Evolutionary conservation across 2,329 filamentous ascomycete genomes (phyloP), one percentile per base, ranked within the genome.

Genomic region (Trichoderma sp.): DNA sequence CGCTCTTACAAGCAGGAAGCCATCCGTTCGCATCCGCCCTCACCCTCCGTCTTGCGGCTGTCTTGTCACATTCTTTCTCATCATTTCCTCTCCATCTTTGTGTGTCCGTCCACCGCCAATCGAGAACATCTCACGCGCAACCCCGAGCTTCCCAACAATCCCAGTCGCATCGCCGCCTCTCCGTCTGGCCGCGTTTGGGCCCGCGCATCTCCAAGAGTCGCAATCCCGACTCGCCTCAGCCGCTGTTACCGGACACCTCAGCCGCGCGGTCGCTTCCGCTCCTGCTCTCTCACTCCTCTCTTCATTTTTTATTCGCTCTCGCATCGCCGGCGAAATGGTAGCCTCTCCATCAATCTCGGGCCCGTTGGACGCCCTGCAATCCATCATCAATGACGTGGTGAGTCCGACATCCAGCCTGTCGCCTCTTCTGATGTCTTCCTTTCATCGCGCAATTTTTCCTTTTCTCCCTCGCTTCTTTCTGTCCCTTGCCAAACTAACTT

Each of bases 321-420:
- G 41, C 9, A 43, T 48, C 19, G 19, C 41, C 39, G 34, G 28
- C 56, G 19, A 26, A 39, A 63, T 63, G 64, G 28, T 58, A 21
- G 47, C 41, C 28, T 57, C 61, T 6, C n/a, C 55, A 7, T 17
- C 24, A n/a, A 48, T 50, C 17, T 30, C 50, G 66, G 76, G 80
- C 60, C 75, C 81, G 30, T 70, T 84, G 26, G 79, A 82, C 61
- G 74, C 78, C 64, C 77, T 87, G n/a, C 79, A 86, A 71, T 75
- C 77, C 61, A 80, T 84, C 69, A 77, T 87, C 68, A 83, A 85
- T 69, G 82, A 83, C 67, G 80, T 84, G 69, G 85, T 87, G 73
- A 74, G 84, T 66, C 17, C 24, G 3, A 19, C 24, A n/a, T 17
- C 44, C 34, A 5, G 19, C 19, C 19, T 34, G n/a, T 19, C 17